Evolutionary conservation across 495 filamentous ascomycete species (phyloP), one percentile per base, ranked within the genome.

Genomic region (Penicillium robsamsonii): DNA sequence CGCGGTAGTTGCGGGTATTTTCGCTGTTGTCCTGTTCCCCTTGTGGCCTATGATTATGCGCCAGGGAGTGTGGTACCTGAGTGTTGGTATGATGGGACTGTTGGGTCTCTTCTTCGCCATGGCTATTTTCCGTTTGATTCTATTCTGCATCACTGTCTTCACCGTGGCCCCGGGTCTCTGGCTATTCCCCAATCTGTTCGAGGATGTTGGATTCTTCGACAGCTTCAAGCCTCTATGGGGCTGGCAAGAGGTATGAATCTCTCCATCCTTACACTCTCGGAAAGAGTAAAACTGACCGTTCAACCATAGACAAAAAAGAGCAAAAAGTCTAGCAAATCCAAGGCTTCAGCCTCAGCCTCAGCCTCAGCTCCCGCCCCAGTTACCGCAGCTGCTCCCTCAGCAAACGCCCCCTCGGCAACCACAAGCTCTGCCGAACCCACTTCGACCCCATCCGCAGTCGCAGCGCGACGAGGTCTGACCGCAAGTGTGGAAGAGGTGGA

Each of bases 171-270:
- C 93, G 1, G 95, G 95, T 59, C 78, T 99, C 29, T 99, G 95
- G 95, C 79, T 99, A 44, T 99, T 91, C 79, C 95, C 95, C 44
- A 99, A 99, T 68, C 71, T 99, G 20, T 99, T 97, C 74, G 95
- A 97, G 72, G 95, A 99, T 69, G 95, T 99, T 43, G 94, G 93
- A 8, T 97, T 99, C 73, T 87, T 97, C 66, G 95, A 99, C 58
- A 95, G 89, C 72, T 99, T 99, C 79, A 88, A 88, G 74, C 95
- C 95, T 25, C 70, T 94, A 33, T 97, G 95, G 93, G 95, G 89
- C 48, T 99, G 95, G 95, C 94, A 97, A 71, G 91, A 97, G 87
- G 94, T 96, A 72, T 57, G 50, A 38, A 29, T 52, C 33, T 59
- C 44, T 41, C 41, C 49, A 12, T 42, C 20, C 4, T 4, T 9